These are phyloP conservation scores for Ceratopteris richardii DNA, from an alignment of 75 land plant species.

Conservation along the genomic window DNA sequence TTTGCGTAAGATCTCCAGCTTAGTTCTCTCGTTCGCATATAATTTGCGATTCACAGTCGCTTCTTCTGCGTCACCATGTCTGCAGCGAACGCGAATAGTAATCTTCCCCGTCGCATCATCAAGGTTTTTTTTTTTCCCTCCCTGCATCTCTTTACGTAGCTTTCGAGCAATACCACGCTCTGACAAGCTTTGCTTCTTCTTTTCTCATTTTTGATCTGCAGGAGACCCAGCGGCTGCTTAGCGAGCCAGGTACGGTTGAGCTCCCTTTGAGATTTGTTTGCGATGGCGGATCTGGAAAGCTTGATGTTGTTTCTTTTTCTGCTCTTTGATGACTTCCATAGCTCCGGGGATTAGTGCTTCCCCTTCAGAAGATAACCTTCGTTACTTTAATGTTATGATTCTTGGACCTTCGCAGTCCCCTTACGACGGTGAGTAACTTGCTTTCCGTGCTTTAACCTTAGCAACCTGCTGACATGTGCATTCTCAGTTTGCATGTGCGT, in stretches of 20 bases:
- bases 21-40: too few relatives aligned
- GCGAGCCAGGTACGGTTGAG: slow-evolving; percentile 33
- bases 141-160: neutral
- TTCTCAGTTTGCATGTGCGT: too few relatives aligned
- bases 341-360: slow-evolving; percentile 98
- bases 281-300: neutral
- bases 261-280: neutral
- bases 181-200: too few relatives aligned
- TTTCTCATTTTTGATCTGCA: too few relatives aligned
- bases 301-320: too few relatives aligned
- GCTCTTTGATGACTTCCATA: slow-evolving; percentile 11
- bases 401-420: slow-evolving; percentile 92
- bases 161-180: too few relatives aligned
- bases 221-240: slow-evolving; percentile 51
- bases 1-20: too few relatives aligned
- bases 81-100: slow-evolving; percentile 46
- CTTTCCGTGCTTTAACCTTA: neutral
- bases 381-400: slow-evolving; percentile 95
- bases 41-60: too few relatives aligned
- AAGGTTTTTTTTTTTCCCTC: slow-evolving; percentile 28
- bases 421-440: slow-evolving; percentile 63
- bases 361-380: slow-evolving; percentile 90
- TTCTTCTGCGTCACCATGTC: slow-evolving; percentile 20
- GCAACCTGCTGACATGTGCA: too few relatives aligned
- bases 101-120: slow-evolving; percentile 69